Evolutionary conservation across 257 asterid genomes (phyloP).

Genomic region (Solanum tarapatanum): DNA sequence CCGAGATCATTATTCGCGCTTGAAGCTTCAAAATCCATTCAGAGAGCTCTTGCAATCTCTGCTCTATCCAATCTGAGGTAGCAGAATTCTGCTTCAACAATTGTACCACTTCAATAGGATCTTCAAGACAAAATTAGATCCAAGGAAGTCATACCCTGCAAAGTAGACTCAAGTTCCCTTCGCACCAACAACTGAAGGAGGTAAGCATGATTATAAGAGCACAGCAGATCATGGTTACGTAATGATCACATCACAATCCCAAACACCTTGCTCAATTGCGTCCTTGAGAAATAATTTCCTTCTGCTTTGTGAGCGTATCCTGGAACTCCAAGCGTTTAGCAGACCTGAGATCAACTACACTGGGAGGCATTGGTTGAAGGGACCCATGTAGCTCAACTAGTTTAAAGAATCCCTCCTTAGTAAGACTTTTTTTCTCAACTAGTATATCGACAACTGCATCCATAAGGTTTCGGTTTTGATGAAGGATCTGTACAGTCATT

Average conservation of each 20-base stretch:
- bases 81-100: neutral
- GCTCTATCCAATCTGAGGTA: neutral
- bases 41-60: neutral
- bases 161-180: neutral
- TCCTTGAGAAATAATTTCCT: slow-evolving; percentile 6
- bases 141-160: neutral
- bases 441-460: slow-evolving; percentile 58
- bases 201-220: neutral
- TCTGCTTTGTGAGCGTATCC: slow-evolving; percentile 16
- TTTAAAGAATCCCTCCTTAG: slow-evolving; percentile 57
- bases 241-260: neutral
- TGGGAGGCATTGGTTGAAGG: slow-evolving; percentile 48
- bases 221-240: neutral
- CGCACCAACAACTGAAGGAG: neutral
- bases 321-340: slow-evolving; percentile 35
- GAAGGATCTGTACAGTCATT: slow-evolving; percentile 49
- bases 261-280: neutral
- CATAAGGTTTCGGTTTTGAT: slow-evolving; percentile 52
- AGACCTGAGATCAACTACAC: slow-evolving; percentile 60
- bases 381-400: slow-evolving; percentile 74
- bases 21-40: neutral
- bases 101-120: neutral
- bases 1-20: neutral
- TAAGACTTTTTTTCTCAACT: slow-evolving; percentile 65
- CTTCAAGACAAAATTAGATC: neutral